Percentiles rank a stretch among this genome's conserved stretches.
phyloP scores from a whole-genome alignment of 257 asterid genomes.

The Penstemon newberryi region DNA sequence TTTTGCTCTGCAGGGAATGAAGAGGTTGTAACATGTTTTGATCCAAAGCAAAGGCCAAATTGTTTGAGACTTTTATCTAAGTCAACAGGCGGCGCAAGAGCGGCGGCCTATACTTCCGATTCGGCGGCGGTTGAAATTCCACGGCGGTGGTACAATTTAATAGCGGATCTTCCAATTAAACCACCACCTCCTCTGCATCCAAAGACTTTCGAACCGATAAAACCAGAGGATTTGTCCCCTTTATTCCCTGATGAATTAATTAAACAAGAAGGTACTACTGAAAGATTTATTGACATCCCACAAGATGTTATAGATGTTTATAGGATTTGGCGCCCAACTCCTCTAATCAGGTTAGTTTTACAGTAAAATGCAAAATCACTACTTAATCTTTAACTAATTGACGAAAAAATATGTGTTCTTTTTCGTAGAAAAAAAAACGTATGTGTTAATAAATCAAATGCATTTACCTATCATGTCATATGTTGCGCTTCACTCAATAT shows the following conservation, averaged over 20 bases:
- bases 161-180: conserved; percentile 75
- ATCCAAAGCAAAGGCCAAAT: conserved; percentile 32
- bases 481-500: too few relatives aligned
- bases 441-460: too few relatives aligned
- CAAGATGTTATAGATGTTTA: conserved; percentile 83
- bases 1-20: conserved; percentile 34
- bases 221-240: conserved; percentile 76
- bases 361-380: too few relatives aligned
- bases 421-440: too few relatives aligned
- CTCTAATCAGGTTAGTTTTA: conserved; percentile 69
- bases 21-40: conserved; percentile 28
- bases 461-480: too few relatives aligned
- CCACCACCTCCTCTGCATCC: conserved; percentile 89
- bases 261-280: conserved; percentile 60
- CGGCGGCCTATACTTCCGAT: conserved; percentile 26
- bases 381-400: too few relatives aligned
- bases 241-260: conserved; percentile 81
- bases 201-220: conserved; percentile 62
- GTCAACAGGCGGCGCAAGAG: conserved; percentile 31
- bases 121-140: conserved; percentile 55
- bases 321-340: conserved; percentile 93
- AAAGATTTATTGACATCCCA: conserved; percentile 74
- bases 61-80: conserved; percentile 35
- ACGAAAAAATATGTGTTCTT: too few relatives aligned
- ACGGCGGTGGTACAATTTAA: conserved; percentile 73